Evolutionary conservation across 2,329 filamentous ascomycete genomes (phyloP).

Genomic region (Fusarium sp.): DNA sequence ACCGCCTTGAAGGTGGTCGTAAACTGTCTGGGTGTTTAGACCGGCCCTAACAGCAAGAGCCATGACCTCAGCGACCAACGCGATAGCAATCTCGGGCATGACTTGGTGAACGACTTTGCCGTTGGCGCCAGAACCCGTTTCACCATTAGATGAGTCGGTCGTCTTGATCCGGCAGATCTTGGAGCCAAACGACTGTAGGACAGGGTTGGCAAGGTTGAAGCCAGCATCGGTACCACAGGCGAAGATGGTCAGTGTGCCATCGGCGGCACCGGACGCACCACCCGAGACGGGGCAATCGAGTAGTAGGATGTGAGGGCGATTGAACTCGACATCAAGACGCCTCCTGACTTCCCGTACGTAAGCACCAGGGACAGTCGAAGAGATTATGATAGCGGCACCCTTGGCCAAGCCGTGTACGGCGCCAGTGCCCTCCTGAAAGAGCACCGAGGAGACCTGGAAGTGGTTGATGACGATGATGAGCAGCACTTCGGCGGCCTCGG

Average conservation of each 20-base stretch:
- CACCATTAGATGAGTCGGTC: neutral
- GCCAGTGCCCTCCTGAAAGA: neutral
- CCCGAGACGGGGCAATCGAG: too few species aligned
- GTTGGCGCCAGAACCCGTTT: neutral
- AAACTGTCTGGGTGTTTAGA: neutral
- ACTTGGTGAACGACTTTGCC: conserved; percentile 1
- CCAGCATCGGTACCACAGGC: conserved; percentile 55
- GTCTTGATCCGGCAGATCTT: neutral
- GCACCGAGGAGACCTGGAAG: neutral
- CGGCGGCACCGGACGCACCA: too few species aligned
- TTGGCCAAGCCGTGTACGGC: too few species aligned
- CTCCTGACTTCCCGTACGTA: too few species aligned
- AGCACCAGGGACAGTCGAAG: too few species aligned
- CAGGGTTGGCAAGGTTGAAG: neutral
- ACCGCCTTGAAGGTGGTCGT: neutral
- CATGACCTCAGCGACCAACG: neutral
- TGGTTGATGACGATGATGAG: neutral
- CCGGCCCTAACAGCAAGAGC: neutral
- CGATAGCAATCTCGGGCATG: neutral
- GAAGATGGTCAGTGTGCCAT: conserved; percentile 56
- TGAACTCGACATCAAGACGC: too few species aligned
- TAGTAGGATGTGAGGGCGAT: too few species aligned
- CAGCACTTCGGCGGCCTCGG: neutral
- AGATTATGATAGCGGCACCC: too few species aligned
- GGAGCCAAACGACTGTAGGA: neutral